Evolutionary conservation across 768 basidiomycete genomes (phyloP).

Genomic region (Mycena vitilis): DNA sequence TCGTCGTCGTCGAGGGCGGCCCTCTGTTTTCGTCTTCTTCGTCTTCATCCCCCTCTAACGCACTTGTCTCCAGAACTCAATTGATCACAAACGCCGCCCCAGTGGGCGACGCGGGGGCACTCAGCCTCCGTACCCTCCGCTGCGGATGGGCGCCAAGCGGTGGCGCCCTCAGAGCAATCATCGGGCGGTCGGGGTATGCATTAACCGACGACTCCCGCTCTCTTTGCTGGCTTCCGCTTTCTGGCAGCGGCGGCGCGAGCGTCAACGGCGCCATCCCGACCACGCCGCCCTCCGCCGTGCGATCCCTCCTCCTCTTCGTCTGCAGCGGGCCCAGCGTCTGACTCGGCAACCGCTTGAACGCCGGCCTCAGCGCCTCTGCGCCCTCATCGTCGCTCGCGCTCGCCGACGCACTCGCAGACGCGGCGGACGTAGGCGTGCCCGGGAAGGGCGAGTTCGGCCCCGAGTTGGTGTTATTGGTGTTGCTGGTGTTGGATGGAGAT

Average conservation of each 20-base stretch:
- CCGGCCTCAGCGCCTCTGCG: conserved; percentile 57
- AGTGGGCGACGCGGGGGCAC: conserved; percentile 34
- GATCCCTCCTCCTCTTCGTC: conserved; percentile 56
- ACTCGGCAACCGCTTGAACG: conserved; percentile 80
- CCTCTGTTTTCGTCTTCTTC: conserved; percentile 5
- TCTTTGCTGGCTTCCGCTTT: background rate
- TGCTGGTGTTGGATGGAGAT: conserved; percentile 5
- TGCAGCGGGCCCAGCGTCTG: conserved; percentile 75
- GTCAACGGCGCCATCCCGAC: conserved; percentile 18
- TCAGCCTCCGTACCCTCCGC: conserved; percentile 28
- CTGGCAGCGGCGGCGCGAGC: background rate
- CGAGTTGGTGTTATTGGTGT: background rate
- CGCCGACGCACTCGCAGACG: background rate
- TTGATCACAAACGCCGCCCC: conserved; percentile 23
- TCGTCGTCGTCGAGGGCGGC: background rate
- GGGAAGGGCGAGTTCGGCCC: conserved; percentile 35
- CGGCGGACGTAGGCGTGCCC: conserved; percentile 7
- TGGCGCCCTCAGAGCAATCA: conserved; percentile 28
- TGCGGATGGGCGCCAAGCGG: background rate
- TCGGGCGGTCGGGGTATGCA: conserved; percentile 28
- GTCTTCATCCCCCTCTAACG: conserved; percentile 6
- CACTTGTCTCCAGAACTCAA: background rate
- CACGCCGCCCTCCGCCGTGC: background rate
- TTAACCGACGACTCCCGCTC: conserved; percentile 13
- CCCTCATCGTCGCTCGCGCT: conserved; percentile 31